A percentile compares a stretch with the other conserved stretches of the same genome.
Evolutionary conservation across 1,139 yeast species (phyloP).

Genomic region (Cylindricascospora bacillispora): DNA sequence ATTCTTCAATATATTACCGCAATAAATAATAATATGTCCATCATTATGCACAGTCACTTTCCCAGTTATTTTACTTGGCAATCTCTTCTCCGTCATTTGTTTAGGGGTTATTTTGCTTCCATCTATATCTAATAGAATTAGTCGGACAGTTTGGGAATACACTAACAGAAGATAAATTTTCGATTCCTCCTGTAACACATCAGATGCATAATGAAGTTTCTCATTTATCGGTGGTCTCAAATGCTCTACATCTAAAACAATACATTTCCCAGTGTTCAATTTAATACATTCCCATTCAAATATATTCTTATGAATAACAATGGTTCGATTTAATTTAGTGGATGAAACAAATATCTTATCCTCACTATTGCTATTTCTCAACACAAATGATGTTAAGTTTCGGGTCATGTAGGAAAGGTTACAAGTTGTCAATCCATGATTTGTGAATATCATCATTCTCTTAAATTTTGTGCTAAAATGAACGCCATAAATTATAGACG

Average conservation of each 20-base stretch:
- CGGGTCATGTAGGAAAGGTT: neutral
- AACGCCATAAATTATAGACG: neutral
- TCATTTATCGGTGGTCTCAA: neutral
- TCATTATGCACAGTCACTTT: neutral
- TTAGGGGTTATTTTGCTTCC: neutral
- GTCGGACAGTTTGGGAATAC: neutral
- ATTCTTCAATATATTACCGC: neutral
- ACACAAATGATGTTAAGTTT: neutral
- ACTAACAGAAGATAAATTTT: neutral
- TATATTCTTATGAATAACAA: slow-evolving; percentile 13
- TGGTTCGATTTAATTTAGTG: slow-evolving; percentile 16
- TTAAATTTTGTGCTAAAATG: neutral
- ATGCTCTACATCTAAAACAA: slow-evolving; percentile 7
- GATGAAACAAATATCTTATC: slow-evolving; percentile 8
- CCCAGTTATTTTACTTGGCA: neutral
- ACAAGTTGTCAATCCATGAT: neutral
- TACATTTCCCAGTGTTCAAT: slow-evolving; percentile 15
- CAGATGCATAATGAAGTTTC: neutral
- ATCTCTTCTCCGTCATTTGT: neutral
- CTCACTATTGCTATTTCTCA: neutral
- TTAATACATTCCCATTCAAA: slow-evolving; percentile 19
- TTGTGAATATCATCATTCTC: neutral
- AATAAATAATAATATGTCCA: neutral
- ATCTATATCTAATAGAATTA: neutral
- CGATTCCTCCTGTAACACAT: neutral